A percentile compares a stretch with the other conserved stretches of the same genome.
Evolutionary conservation across 2,329 filamentous ascomycete genomes (phyloP).

Genomic region (Fusarium pseudograminearum): DNA sequence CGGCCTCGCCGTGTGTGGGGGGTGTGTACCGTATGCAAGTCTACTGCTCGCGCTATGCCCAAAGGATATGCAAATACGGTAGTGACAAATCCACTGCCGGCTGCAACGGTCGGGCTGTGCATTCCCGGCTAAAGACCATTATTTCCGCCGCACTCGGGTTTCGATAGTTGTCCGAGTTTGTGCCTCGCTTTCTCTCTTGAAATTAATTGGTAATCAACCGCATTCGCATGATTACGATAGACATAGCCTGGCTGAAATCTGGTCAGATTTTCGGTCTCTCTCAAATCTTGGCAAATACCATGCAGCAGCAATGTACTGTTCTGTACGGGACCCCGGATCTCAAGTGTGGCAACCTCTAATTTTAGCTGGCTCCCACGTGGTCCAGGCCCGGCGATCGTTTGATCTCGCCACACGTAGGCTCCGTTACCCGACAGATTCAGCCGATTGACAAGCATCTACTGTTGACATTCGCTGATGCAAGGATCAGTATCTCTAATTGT

Average conservation of each 20-base stretch:
- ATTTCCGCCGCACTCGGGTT: slow-evolving; percentile 19
- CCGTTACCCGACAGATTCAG: slow-evolving; percentile 34
- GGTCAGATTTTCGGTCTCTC: too few species aligned
- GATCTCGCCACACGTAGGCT: slow-evolving; percentile 39
- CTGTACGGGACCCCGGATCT: slow-evolving; percentile 12
- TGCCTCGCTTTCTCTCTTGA: background rate
- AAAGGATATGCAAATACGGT: background rate
- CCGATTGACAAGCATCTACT: slow-evolving; percentile 21
- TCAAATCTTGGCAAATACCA: background rate
- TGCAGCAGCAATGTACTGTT: background rate
- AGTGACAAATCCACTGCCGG: slow-evolving; percentile 18
- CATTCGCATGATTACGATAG: background rate
- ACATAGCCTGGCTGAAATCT: background rate
- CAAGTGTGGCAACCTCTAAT: slow-evolving; percentile 28
- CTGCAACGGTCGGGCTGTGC: slow-evolving; percentile 1
- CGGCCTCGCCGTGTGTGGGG: slow-evolving; percentile 43
- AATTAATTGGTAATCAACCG: slow-evolving; percentile 10
- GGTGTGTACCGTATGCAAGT: background rate
- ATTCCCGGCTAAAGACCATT: slow-evolving; percentile 4
- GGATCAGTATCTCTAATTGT: background rate
- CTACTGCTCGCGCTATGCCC: background rate
- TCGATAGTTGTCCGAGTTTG: background rate
- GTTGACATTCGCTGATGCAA: background rate
- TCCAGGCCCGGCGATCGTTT: slow-evolving; percentile 35
- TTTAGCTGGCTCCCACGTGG: slow-evolving; percentile 38